Evolutionary conservation across 2,329 filamentous ascomycete genomes (phyloP).

Genomic region (Penicillium sp.): DNA sequence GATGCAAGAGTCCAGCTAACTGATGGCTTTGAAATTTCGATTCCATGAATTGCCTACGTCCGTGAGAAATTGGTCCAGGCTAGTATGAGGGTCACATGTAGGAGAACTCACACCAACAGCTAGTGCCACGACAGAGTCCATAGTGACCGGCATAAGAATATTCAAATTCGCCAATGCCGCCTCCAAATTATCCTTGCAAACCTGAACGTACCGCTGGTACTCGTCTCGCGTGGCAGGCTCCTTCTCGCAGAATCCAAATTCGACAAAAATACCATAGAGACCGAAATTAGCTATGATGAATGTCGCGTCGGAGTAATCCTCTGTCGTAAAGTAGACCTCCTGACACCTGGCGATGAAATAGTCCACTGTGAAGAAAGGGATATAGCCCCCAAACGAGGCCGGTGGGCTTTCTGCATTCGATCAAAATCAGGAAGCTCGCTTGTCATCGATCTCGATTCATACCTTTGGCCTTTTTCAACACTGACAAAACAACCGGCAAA

Average conservation of each 20-base stretch:
- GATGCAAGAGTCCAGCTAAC: constrained; percentile 69
- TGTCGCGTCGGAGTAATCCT: constrained; percentile 48
- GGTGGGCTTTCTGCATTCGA: constrained; percentile 30
- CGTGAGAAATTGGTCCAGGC: constrained; percentile 13
- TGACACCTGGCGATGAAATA: constrained; percentile 49
- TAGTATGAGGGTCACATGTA: background rate
- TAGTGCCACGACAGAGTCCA: constrained; percentile 64
- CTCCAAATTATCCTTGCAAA: constrained; percentile 55
- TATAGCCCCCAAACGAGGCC: constrained; percentile 35
- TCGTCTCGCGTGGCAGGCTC: constrained; percentile 33
- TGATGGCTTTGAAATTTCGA: constrained; percentile 67
- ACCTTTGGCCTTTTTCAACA: constrained; percentile 46
- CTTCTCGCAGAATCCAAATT: constrained; percentile 33
- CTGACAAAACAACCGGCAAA: constrained; percentile 39
- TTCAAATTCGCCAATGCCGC: constrained; percentile 56
- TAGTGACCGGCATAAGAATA: constrained; percentile 62
- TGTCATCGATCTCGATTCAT: background rate
- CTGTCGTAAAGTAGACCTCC: constrained; percentile 51
- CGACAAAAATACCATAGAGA: constrained; percentile 48
- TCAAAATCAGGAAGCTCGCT: background rate
- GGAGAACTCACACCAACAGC: constrained; percentile 60
- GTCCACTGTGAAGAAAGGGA: constrained; percentile 43
- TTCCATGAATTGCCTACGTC: constrained; percentile 63
- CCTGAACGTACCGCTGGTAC: constrained; percentile 38
- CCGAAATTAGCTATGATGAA: constrained; percentile 50